Conservation (phyloP, 1,284 basidiomycete genomes). For the Rhodotorula sp. region DNA sequence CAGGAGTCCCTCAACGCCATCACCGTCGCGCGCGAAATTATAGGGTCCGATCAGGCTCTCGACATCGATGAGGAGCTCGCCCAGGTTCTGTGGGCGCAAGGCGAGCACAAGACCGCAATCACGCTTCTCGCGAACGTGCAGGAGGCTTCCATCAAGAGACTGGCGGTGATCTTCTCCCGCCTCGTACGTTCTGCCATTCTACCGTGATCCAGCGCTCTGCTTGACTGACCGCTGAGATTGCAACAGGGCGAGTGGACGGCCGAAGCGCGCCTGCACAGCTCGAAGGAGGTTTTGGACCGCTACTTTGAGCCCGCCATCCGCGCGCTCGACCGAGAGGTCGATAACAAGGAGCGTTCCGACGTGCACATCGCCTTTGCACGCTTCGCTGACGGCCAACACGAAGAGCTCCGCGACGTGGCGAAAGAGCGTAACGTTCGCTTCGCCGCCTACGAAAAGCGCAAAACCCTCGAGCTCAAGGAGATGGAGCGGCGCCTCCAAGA, state of each 20-base stretch:
- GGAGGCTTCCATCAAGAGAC: not conserved
- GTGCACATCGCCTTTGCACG: constrained; percentile 79
- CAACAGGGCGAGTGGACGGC: constrained; percentile 82
- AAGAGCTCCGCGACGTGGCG: constrained; percentile 48
- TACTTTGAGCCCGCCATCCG: constrained; percentile 69
- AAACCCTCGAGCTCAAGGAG: constrained; percentile 43
- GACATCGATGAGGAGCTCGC: constrained; percentile 78
- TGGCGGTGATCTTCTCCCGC: constrained; percentile 50
- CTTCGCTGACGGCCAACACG: constrained; percentile 86
- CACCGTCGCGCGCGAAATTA: constrained; percentile 68
- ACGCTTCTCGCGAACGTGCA: constrained; percentile 49
- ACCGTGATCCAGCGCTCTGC: not conserved
- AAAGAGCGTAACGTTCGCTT: constrained; percentile 50
- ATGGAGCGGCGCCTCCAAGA: constrained; percentile 52
- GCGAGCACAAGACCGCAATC: constrained; percentile 80
- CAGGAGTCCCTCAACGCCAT: constrained; percentile 87
- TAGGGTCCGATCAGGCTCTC: constrained; percentile 50
- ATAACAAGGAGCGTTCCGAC: constrained; percentile 54
- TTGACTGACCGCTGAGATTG: not conserved
- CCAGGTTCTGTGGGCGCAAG: constrained; percentile 82
- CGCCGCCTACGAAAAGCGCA: constrained; percentile 32
- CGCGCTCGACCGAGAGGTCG: constrained; percentile 10
- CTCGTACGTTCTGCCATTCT: constrained; percentile 55
- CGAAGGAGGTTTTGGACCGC: constrained; percentile 66
- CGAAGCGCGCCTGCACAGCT: constrained; percentile 78